Conservation (phyloP, 1,284 basidiomycete species). For the Vanrija sp. region DNA sequence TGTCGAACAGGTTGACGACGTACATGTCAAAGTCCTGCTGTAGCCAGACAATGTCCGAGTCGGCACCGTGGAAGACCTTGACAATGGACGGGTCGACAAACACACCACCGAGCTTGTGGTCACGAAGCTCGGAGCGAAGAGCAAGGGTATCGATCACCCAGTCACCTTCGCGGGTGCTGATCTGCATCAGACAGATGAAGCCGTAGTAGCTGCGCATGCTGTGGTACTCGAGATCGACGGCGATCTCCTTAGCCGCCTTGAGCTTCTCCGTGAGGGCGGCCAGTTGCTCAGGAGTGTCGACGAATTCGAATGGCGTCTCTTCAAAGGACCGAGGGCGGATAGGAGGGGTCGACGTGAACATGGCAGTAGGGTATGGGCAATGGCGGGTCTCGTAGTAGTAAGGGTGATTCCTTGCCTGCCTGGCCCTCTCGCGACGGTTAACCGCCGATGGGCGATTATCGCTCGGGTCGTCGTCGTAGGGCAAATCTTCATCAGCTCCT, state of each 20-base stretch:
- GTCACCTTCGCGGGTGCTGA: constrained; percentile 78
- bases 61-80: constrained; percentile 92
- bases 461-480: constrained; percentile 1
- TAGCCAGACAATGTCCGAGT: constrained; percentile 91
- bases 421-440: neutral
- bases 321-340: constrained; percentile 59
- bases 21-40: constrained; percentile 94
- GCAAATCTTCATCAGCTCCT: constrained; percentile 15
- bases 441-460: neutral
- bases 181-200: constrained; percentile 90
- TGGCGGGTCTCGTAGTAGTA: constrained; percentile 77
- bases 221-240: constrained; percentile 93
- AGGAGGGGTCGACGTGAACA: constrained; percentile 59
- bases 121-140: constrained; percentile 67
- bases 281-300: constrained; percentile 61
- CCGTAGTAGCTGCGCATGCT: constrained; percentile 78
- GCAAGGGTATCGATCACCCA: constrained; percentile 80
- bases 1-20: constrained; percentile 93
- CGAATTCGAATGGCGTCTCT: constrained; percentile 67
- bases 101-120: constrained; percentile 56
- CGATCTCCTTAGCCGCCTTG: constrained; percentile 69
- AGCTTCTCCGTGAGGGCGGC: constrained; percentile 65
- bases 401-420: constrained; percentile 57
- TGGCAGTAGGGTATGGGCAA: constrained; percentile 63
- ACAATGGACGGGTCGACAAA: constrained; percentile 79